Percentiles rank a stretch among this genome's conserved stretches.
Evolutionary conservation across 768 basidiomycete species (phyloP).

Genomic region (Clitopilus hobsonii): DNA sequence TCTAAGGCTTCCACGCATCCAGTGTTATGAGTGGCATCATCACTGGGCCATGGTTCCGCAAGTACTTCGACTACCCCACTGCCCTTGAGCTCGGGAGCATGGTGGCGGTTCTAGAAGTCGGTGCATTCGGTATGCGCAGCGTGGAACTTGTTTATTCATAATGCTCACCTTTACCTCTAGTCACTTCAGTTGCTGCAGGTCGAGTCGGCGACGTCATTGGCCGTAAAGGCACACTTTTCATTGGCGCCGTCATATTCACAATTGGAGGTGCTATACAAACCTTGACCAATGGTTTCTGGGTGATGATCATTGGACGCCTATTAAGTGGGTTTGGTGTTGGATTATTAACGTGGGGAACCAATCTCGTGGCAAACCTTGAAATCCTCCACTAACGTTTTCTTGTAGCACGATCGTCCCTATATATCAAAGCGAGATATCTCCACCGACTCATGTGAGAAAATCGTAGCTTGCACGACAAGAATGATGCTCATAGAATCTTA

Average conservation of each 20-base stretch:
- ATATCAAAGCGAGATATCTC: conserved; percentile 94
- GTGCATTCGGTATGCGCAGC: conserved; percentile 69
- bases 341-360: conserved; percentile 60
- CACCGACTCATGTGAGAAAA: conserved; percentile 83
- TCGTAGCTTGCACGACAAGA: conserved; percentile 2
- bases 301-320: conserved; percentile 55
- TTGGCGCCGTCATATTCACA: conserved; percentile 70
- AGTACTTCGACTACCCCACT: conserved; percentile 77
- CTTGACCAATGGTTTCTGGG: conserved; percentile 38
- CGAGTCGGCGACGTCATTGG: conserved; percentile 74
- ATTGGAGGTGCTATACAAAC: conserved; percentile 75
- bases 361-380: conserved; percentile 17
- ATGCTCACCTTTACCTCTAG: conserved; percentile 29
- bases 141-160: neutral
- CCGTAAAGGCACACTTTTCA: conserved; percentile 66
- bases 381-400: neutral
- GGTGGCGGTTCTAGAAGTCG: conserved; percentile 93
- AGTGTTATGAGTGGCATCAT: conserved; percentile 93
- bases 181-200: conserved; percentile 85
- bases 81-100: conserved; percentile 82
- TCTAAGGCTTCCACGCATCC: neutral
- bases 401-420: conserved; percentile 91
- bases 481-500: conserved; percentile 23
- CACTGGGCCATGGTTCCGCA: conserved; percentile 77
- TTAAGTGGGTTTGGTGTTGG: conserved; percentile 76